Evolutionary conservation across 192 early-diverging fungal genomes (phyloP), one percentile per base, ranked within the genome.

Genomic region (Polychytrium aggregatum): DNA sequence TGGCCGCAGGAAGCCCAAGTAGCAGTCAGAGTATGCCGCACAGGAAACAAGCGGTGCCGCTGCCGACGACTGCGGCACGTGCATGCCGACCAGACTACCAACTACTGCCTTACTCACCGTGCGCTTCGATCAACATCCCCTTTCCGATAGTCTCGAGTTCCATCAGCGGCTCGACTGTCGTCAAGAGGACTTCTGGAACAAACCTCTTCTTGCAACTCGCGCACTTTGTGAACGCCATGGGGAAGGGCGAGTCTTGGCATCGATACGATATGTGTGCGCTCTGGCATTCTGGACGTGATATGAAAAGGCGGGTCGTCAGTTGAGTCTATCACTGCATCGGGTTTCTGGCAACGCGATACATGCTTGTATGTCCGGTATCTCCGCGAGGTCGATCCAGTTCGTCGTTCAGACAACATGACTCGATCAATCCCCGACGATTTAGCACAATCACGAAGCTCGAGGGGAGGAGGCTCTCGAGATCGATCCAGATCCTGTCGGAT

Each of bases 131-230:
- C 44, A 89, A 57, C 5, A 74, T 67, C 20, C 72, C 67, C 26
- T 79, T 77, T 13, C 81, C 75, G 11, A 86, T 64, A 0, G 78
- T 78, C 25, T 79, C 77, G 25, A 89, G 53, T 45, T 86, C 85
- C 11, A 70, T 53, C 25, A 84, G 85, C 18, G 83, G 71, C 34
- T 89, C 85, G 5, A 83, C 74, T 6, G 86, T 87, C 29, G 68
- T 69, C 35, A 89, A 56, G 9, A 84, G 29, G 14, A 89, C 65
- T 50, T 88, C 85, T 0, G 86, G 85, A 0, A 89, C 86, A 51
- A 76, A 79, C 33, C 79, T 79, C 39, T 72, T 78, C 45, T 78
- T 70, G 60, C 86, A 89, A 26, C 66, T 64, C 24, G 62, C 70
- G 51, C 86, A 89, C 37, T 71, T 76, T 25, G 71, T 62, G 38